phyloP scores from a whole-genome alignment of 441 rosid species.

The Erysimum cheiri region DNA sequence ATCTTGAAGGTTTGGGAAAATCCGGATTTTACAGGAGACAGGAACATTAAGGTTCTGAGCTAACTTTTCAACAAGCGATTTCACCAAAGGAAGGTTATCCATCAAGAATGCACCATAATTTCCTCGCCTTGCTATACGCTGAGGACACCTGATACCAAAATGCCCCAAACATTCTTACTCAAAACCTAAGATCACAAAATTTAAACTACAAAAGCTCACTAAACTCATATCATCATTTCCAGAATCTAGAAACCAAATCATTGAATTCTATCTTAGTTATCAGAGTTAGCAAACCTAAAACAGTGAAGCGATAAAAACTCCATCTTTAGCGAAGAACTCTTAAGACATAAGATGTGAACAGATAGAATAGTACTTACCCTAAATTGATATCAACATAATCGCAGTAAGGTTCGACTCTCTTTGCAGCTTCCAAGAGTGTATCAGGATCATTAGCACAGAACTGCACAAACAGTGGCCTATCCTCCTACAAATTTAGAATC shows the following conservation, averaged over 20 bases:
- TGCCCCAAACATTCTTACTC: no score
- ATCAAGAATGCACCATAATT: conserved; percentile 90
- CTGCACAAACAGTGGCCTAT: conserved; percentile 93
- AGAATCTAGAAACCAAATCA: no score
- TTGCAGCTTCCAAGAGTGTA: conserved; percentile 75
- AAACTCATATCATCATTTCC: no score
- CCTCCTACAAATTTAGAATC: conserved; percentile 65
- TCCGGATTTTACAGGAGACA: conserved; percentile 88
- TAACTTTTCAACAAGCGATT: conserved; percentile 78
- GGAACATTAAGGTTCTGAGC: conserved; percentile 68
- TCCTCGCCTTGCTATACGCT: conserved; percentile 84
- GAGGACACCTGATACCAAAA: no score
- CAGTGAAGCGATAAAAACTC: not conserved
- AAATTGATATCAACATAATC: conserved; percentile 93
- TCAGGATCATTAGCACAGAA: conserved; percentile 96
- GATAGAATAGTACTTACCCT: conserved; percentile 56
- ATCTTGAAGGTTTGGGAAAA: conserved; percentile 75
- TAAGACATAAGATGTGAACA: not conserved
- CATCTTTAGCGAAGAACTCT: no score
- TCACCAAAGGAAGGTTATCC: conserved; percentile 90
- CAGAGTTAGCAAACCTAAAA: not conserved
- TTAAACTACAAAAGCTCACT: no score
- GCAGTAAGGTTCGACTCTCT: conserved; percentile 73
- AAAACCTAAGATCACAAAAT: no score
- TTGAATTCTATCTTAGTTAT: not conserved